phyloP scores from a whole-genome alignment of 148 eudicot species.

The Talinum fruticosum region DNA sequence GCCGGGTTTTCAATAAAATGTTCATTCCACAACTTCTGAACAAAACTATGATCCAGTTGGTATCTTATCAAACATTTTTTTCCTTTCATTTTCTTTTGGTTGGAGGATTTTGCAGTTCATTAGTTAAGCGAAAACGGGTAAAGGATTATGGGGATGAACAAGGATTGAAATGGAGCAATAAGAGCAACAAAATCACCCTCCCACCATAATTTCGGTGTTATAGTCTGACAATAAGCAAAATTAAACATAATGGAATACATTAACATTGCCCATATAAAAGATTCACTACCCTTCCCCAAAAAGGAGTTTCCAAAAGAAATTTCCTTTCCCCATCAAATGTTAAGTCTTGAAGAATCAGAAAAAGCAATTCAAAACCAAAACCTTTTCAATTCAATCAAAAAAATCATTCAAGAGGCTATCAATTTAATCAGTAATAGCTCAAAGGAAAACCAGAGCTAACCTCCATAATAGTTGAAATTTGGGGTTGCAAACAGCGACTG shows the following conservation, averaged over 20 bases:
- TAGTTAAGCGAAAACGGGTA: neutral
- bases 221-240: neutral
- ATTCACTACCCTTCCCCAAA: neutral
- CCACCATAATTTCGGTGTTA: neutral
- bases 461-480: constrained; percentile 22
- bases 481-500: constrained; percentile 14
- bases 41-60: neutral
- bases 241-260: no score
- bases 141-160: neutral
- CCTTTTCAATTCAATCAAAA: neutral
- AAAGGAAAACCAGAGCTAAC: constrained; percentile 1
- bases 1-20: neutral
- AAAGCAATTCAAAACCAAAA: neutral
- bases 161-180: neutral
- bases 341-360: no score
- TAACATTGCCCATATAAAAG: neutral
- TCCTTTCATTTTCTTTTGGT: neutral
- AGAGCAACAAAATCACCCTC: neutral
- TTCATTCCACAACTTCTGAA: neutral
- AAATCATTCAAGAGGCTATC: neutral
- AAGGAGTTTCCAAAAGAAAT: neutral
- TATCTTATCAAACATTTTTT: no score
- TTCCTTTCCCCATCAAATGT: neutral
- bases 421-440: neutral
- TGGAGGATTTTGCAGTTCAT: neutral